These are phyloP conservation scores for Mucor indicus DNA, from an alignment of 371 early-diverging fungal genomes.

Conservation along the genomic window DNA sequence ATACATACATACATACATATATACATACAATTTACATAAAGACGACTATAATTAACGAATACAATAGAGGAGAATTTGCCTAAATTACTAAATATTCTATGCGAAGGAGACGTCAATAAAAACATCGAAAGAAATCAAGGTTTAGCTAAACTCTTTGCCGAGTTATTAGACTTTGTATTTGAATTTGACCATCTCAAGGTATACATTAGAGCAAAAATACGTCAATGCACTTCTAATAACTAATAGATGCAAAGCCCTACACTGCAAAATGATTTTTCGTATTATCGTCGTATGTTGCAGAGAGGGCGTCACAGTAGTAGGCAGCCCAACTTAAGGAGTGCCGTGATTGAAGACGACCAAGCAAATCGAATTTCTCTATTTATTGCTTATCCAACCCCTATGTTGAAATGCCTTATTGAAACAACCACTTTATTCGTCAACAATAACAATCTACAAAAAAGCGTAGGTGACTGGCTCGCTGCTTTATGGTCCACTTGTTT, in stretches of 20 bases:
- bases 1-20: neutral
- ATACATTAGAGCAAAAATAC: neutral
- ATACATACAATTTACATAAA: neutral
- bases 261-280: constrained; percentile 95
- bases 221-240: neutral
- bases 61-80: constrained; percentile 18
- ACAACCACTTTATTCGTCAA: constrained; percentile 58
- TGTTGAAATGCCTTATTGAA: constrained; percentile 84
- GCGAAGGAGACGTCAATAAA: constrained; percentile 64
- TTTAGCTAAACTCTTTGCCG: constrained; percentile 73
- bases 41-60: too few relatives aligned
- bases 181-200: constrained; percentile 66
- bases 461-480: constrained; percentile 63
- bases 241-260: constrained; percentile 83
- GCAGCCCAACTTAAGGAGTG: constrained; percentile 51
- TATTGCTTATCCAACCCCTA: constrained; percentile 92
- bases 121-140: constrained; percentile 76
- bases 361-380: constrained; percentile 93
- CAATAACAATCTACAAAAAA: constrained; percentile 46
- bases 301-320: constrained; percentile 52
- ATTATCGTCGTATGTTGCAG: constrained; percentile 87
- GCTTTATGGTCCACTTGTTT: constrained; percentile 69
- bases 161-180: constrained; percentile 82
- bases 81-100: constrained; percentile 48
- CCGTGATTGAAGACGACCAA: constrained; percentile 80